Conservation (phyloP, 2,329 filamentous ascomycete genomes). For the Trichoderma semiorbis region DNA sequence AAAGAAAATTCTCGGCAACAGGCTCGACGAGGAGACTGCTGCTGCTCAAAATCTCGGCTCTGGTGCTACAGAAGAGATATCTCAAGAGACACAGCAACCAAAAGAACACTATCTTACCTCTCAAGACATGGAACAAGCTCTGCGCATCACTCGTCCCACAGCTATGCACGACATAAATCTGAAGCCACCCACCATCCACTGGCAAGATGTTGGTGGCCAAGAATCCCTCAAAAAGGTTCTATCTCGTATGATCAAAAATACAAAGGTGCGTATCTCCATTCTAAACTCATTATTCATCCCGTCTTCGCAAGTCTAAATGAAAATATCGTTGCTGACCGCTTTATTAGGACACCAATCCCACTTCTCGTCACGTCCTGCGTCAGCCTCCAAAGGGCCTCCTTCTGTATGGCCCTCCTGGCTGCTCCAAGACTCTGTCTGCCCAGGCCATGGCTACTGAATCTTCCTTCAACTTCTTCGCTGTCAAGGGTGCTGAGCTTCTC, state of each 20-base stretch:
- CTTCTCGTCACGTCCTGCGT: slow-evolving; percentile 36
- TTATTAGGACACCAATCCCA: slow-evolving; percentile 31
- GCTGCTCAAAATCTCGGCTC: neutral
- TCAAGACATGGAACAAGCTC: slow-evolving; percentile 61
- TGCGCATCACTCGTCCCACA: slow-evolving; percentile 69
- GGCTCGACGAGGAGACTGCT: slow-evolving; percentile 24
- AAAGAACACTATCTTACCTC: slow-evolving; percentile 32
- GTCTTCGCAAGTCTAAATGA: neutral
- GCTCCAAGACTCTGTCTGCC: slow-evolving; percentile 89
- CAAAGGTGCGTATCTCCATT: slow-evolving; percentile 29
- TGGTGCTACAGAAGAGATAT: neutral
- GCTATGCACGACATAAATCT: slow-evolving; percentile 88
- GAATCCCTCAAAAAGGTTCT: slow-evolving; percentile 66
- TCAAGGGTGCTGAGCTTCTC: slow-evolving; percentile 89
- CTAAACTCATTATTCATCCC: neutral
- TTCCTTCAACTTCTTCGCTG: slow-evolving; percentile 87
- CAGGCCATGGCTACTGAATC: slow-evolving; percentile 89
- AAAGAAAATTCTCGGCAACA: slow-evolving; percentile 27
- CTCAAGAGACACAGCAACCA: neutral
- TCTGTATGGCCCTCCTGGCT: slow-evolving; percentile 88
- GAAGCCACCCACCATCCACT: slow-evolving; percentile 80
- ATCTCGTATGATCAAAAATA: slow-evolving; percentile 46
- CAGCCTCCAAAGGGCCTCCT: slow-evolving; percentile 76
- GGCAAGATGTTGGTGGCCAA: slow-evolving; percentile 86
- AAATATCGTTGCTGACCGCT: neutral